These are phyloP conservation scores for Phaseolus coccineus DNA, from an alignment of 331 rosid genomes.

Conservation along the genomic window DNA sequence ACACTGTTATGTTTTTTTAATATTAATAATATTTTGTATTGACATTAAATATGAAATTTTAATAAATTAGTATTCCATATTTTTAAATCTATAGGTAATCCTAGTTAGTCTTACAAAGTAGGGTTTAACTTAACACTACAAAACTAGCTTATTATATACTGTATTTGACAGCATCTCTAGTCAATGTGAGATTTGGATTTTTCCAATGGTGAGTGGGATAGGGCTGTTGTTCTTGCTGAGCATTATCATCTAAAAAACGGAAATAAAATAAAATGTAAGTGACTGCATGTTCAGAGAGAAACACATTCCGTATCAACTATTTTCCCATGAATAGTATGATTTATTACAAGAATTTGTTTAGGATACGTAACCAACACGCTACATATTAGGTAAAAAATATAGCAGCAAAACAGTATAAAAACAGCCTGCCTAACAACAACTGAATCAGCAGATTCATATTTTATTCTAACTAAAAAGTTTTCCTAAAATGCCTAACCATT, in stretches of 20 bases:
- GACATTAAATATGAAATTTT: background rate
- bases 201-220: background rate
- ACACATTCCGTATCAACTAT: background rate
- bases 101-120: background rate
- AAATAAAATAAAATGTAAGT: background rate
- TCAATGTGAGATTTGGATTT: too few species aligned
- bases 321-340: background rate
- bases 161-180: too few species aligned
- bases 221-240: background rate
- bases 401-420: background rate
- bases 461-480: background rate
- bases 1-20: background rate
- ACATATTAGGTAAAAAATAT: background rate
- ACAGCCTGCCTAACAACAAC: background rate
- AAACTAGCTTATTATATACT: too few species aligned
- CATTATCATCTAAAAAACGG: background rate
- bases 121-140: too few species aligned
- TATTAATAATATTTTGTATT: background rate
- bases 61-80: background rate
- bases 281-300: background rate
- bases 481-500: background rate
- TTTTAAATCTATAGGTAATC: background rate
- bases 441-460: background rate
- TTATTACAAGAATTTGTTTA: background rate
- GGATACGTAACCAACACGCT: background rate